Percentiles rank a stretch among this genome's conserved stretches.
Evolutionary conservation across 495 filamentous ascomycete species (phyloP).

Genomic region (Trichoderma virens): DNA sequence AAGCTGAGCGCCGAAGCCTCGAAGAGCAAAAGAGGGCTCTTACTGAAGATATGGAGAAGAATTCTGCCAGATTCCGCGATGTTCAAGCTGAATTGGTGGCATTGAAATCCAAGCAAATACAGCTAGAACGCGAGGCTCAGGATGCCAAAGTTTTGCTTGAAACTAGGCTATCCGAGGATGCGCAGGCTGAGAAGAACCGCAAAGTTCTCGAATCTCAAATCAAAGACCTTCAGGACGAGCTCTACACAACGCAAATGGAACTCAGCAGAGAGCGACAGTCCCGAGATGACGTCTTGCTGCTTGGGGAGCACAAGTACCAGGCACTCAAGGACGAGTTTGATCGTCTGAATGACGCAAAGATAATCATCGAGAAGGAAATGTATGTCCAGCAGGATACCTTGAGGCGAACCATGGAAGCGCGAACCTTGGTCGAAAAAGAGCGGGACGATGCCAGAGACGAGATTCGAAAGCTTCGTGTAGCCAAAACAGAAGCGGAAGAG

Average conservation of each 20-base stretch:
- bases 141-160: conserved; percentile 83
- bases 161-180: conserved; percentile 82
- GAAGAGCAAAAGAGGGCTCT: conserved; percentile 68
- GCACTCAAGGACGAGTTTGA: conserved; percentile 78
- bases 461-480: conserved; percentile 70
- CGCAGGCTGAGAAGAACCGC: conserved; percentile 74
- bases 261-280: conserved; percentile 89
- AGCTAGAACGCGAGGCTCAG: conserved; percentile 79
- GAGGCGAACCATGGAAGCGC: conserved; percentile 76
- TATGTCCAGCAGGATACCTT: conserved; percentile 95
- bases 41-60: conserved; percentile 66
- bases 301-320: conserved; percentile 79
- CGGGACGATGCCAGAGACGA: conserved; percentile 85
- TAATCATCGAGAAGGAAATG: conserved; percentile 96
- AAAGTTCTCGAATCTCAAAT: conserved; percentile 84
- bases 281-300: conserved; percentile 88
- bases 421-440: conserved; percentile 69
- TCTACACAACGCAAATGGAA: conserved; percentile 79
- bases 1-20: conserved; percentile 65
- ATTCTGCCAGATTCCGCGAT: conserved; percentile 69
- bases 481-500: conserved; percentile 75
- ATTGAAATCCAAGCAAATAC: conserved; percentile 71
- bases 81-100: conserved; percentile 82
- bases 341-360: conserved; percentile 87
- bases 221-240: conserved; percentile 73